A percentile compares a stretch with the other conserved stretches of the same genome.
Conservation (phyloP, 768 basidiomycete genomes). For the Russula olivacea region DNA sequence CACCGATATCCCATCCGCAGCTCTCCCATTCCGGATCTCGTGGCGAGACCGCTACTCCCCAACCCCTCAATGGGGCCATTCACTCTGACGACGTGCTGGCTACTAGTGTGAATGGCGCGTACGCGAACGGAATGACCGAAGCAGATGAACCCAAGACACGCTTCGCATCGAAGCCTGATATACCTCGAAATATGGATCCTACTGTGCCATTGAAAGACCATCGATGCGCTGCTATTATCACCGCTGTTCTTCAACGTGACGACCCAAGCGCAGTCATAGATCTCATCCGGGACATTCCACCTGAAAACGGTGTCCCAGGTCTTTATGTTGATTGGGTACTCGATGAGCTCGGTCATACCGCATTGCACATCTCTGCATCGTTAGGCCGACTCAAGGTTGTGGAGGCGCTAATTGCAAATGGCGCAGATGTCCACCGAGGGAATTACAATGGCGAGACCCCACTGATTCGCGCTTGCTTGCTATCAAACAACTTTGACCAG, state of each 20-base stretch:
- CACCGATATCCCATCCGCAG: constrained; percentile 29
- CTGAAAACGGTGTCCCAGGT: constrained; percentile 34
- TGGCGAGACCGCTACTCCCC: constrained; percentile 24
- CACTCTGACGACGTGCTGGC: constrained; percentile 35
- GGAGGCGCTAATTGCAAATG: constrained; percentile 61
- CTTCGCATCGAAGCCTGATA: constrained; percentile 60
- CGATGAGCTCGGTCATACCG: constrained; percentile 92
- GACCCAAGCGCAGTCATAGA: constrained; percentile 59
- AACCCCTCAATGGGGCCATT: constrained; percentile 20
- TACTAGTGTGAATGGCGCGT: constrained; percentile 39
- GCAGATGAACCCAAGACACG: constrained; percentile 46
- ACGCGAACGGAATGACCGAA: constrained; percentile 37
- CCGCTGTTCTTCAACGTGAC: constrained; percentile 63
- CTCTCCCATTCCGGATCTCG: constrained; percentile 31
- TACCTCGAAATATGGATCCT: constrained; percentile 49
- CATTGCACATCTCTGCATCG: constrained; percentile 88
- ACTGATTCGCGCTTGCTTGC: constrained; percentile 84
- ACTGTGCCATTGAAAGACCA: constrained; percentile 43
- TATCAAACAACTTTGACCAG: constrained; percentile 77
- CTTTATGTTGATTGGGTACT: constrained; percentile 76
- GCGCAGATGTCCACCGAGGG: constrained; percentile 86
- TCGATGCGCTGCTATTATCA: constrained; percentile 56
- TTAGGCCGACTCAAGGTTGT: constrained; percentile 66
- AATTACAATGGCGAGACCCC: constrained; percentile 95
- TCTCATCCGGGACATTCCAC: constrained; percentile 57